phyloP scores from a whole-genome alignment of 371 early-diverging fungal species.

The Capillidium rhysosporum region DNA sequence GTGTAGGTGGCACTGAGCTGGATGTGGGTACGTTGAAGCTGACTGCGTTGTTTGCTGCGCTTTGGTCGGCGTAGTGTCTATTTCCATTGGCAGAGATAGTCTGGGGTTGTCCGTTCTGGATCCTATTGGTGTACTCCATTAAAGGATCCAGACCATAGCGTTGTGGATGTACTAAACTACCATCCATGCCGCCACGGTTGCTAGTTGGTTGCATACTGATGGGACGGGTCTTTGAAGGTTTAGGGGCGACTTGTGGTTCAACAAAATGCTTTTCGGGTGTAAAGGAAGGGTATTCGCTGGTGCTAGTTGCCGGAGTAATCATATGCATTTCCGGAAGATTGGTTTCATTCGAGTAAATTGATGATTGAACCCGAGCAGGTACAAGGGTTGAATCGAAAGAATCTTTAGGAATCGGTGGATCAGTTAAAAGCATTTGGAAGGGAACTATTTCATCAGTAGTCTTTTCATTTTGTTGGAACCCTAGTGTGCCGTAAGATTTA shows the following conservation, averaged over 20 bases:
- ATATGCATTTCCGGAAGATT: not conserved
- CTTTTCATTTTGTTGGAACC: not conserved
- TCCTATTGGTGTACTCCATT: not conserved
- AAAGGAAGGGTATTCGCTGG: not conserved
- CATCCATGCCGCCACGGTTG: not conserved
- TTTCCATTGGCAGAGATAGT: not conserved
- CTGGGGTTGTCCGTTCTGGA: not conserved
- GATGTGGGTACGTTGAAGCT: too few relatives aligned
- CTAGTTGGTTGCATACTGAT: constrained; percentile 5
- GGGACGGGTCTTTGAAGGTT: constrained; percentile 7
- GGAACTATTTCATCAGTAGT: not conserved
- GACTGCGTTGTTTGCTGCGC: not conserved
- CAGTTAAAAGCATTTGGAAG: too few relatives aligned
- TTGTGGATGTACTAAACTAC: not conserved
- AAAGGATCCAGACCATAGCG: not conserved
- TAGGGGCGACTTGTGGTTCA: not conserved
- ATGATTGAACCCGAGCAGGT: not conserved
- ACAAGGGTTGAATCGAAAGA: not conserved
- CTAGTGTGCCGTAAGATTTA: not conserved
- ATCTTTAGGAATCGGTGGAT: not conserved
- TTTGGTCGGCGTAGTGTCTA: not conserved
- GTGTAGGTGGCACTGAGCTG: not conserved
- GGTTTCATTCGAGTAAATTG: too few relatives aligned
- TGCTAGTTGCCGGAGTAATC: not conserved
- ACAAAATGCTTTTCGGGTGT: not conserved